Conservation (phyloP, 176 grass and related monocot species). For the Neostapfia colusana region DNA sequence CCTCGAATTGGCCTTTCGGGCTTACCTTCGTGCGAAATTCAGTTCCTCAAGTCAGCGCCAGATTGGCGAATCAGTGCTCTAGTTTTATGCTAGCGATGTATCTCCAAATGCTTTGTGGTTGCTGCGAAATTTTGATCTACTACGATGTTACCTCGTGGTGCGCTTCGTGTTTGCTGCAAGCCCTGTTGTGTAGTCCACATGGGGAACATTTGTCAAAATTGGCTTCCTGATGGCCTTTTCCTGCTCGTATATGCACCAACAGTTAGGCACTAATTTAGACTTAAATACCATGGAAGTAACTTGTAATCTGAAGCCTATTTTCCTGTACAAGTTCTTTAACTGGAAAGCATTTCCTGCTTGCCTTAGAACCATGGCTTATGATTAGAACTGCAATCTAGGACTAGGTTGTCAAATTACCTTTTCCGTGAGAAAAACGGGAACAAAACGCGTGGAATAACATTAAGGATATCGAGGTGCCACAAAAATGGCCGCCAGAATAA, state of each 20-base stretch:
- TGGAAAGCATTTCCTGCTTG: neutral
- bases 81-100: neutral
- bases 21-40: neutral
- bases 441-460: neutral
- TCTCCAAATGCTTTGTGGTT: neutral
- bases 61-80: neutral
- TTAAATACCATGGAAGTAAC: neutral
- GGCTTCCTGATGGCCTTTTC: neutral
- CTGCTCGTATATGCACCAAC: neutral
- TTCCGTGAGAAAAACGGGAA: neutral
- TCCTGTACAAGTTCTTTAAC: conserved; percentile 9
- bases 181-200: neutral
- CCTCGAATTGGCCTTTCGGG: neutral
- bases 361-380: neutral
- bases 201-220: neutral
- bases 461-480: neutral
- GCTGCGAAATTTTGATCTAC: neutral
- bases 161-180: neutral
- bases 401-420: conserved; percentile 7
- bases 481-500: neutral
- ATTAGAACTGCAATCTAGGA: conserved; percentile 14
- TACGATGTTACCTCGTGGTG: neutral
- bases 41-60: neutral
- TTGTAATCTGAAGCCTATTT: neutral
- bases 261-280: neutral